Conservation (phyloP, 164 flowering plant genomes). For the Vitis amurensis region DNA sequence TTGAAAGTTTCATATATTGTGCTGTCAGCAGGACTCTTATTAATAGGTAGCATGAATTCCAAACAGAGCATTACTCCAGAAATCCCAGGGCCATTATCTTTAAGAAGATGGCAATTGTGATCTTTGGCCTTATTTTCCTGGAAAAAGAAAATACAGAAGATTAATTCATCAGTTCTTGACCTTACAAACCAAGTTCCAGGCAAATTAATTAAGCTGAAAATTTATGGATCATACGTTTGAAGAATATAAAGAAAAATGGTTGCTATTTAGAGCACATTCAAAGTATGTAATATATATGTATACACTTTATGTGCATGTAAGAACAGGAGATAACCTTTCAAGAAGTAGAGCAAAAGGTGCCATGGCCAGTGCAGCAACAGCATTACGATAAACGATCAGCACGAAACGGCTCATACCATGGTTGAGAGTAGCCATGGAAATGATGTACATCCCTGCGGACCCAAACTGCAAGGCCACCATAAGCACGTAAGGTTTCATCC, state of each 20-base stretch:
- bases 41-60: background rate
- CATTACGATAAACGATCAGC: slow-evolving; percentile 43
- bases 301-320: too few relatives aligned
- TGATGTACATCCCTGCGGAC: slow-evolving; percentile 37
- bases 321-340: slow-evolving; percentile 30
- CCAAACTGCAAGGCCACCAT: slow-evolving; percentile 44
- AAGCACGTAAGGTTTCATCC: slow-evolving; percentile 32
- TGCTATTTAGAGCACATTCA: too few relatives aligned
- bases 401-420: slow-evolving; percentile 45
- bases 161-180: too few relatives aligned
- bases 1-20: background rate
- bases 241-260: too few relatives aligned
- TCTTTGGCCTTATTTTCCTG: slow-evolving; percentile 36
- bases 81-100: slow-evolving; percentile 41
- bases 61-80: slow-evolving; percentile 36
- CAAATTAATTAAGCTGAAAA: too few relatives aligned
- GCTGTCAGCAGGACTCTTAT: background rate
- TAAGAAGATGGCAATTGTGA: slow-evolving; percentile 25
- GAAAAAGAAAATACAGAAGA: background rate
- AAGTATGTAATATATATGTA: too few relatives aligned
- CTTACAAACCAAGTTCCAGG: too few relatives aligned
- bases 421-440: slow-evolving; percentile 35
- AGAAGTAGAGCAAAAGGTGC: slow-evolving; percentile 46
- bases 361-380: slow-evolving; percentile 36
- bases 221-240: too few relatives aligned